A percentile compares a stretch with the other conserved stretches of the same genome.
Evolutionary conservation across 2,329 filamentous ascomycete genomes (phyloP).

Genomic region (Pseudogymnoascus sp.): DNA sequence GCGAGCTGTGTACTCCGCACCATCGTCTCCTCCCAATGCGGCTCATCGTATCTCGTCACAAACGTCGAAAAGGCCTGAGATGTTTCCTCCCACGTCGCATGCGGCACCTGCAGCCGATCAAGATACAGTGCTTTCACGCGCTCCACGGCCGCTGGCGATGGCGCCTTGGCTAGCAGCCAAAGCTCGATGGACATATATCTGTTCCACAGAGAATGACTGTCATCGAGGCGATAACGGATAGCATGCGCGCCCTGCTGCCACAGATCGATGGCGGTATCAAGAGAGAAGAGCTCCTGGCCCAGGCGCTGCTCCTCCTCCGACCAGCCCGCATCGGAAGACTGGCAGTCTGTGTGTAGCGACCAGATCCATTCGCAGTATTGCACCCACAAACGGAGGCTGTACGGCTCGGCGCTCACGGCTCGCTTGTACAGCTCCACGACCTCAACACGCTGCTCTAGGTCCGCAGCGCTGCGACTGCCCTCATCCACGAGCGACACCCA

Average conservation of each 20-base stretch:
- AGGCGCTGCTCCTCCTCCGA: constrained; percentile 59
- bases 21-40: constrained; percentile 69
- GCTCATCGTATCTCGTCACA: constrained; percentile 59
- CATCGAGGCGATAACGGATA: constrained; percentile 64
- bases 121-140: constrained; percentile 62
- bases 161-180: constrained; percentile 52
- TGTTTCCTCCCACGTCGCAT: constrained; percentile 66
- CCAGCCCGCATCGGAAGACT: constrained; percentile 47
- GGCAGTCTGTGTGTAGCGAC: constrained; percentile 57
- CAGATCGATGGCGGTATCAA: constrained; percentile 55
- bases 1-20: constrained; percentile 55
- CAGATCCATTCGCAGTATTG: constrained; percentile 73
- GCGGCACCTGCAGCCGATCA: constrained; percentile 62
- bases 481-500: constrained; percentile 74
- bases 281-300: constrained; percentile 63
- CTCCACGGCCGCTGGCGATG: constrained; percentile 48
- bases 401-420: constrained; percentile 62
- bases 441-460: constrained; percentile 58
- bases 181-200: constrained; percentile 66
- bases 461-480: constrained; percentile 49
- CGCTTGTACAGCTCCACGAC: constrained; percentile 65
- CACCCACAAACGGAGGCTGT: constrained; percentile 66
- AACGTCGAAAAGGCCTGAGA: constrained; percentile 68
- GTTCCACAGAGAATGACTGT: constrained; percentile 74
- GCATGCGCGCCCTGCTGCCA: constrained; percentile 65